Percentiles rank a stretch among this genome's conserved stretches.
Conservation (phyloP, 495 filamentous ascomycete genomes). For the Pyrenula massariospora region DNA sequence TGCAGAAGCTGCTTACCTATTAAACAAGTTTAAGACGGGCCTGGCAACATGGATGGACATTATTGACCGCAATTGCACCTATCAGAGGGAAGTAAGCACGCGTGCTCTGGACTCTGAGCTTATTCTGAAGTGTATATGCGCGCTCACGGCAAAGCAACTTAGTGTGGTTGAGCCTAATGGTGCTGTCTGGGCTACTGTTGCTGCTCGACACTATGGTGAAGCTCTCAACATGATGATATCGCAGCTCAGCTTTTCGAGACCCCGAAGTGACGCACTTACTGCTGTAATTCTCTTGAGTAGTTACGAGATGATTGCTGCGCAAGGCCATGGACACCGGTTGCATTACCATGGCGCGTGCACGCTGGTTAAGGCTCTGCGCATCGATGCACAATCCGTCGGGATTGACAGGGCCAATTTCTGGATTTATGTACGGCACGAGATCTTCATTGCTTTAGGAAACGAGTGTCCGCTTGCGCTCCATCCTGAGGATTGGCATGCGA, state of each 20-base stretch:
- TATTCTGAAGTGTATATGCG: conserved; percentile 10
- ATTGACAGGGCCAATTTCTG: conserved; percentile 13
- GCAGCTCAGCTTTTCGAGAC: conserved; percentile 2
- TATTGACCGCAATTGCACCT: conserved; percentile 9
- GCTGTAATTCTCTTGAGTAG: conserved; percentile 13
- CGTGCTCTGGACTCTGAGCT: conserved; percentile 7
- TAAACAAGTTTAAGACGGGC: conserved; percentile 7
- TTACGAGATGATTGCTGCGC: conserved; percentile 11
- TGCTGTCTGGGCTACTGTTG: conserved; percentile 7
- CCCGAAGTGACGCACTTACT: conserved; percentile 7
- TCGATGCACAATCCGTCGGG: conserved; percentile 5
- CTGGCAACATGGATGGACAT: conserved; percentile 16
- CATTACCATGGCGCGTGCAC: conserved; percentile 9
- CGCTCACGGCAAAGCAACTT: conserved; percentile 12
- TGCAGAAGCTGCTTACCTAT: neutral
- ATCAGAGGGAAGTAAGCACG: conserved; percentile 8
- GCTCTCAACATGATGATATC: conserved; percentile 7
- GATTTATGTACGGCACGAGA: conserved; percentile 15
- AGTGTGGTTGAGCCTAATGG: conserved; percentile 1
- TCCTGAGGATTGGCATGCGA: conserved; percentile 7
- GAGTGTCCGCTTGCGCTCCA: conserved; percentile 7
- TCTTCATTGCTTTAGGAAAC: conserved; percentile 9
- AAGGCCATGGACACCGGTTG: conserved; percentile 7
- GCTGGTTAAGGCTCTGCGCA: conserved; percentile 7
- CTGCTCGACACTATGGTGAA: conserved; percentile 11